These are phyloP conservation scores for Xylaria sp. DNA, from an alignment of 2,329 filamentous ascomycete genomes.

Conservation along the genomic window DNA sequence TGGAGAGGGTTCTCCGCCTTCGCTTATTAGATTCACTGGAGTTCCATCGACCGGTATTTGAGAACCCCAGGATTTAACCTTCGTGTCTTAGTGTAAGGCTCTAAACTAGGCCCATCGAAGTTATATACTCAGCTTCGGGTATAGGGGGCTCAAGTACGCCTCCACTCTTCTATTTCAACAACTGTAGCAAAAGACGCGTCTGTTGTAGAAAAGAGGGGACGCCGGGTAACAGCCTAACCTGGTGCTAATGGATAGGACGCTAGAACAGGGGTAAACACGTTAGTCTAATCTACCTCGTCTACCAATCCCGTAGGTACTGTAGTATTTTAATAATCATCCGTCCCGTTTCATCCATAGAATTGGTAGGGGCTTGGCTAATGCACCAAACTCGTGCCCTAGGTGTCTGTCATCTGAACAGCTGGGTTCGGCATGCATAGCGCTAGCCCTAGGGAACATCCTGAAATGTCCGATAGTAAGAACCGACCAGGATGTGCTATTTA, in stretches of 20 bases:
- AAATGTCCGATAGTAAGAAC: constrained; percentile 18
- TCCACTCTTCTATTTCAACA: background rate
- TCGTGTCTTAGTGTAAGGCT: background rate
- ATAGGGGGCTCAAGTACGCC: background rate
- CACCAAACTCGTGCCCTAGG: background rate
- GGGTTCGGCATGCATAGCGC: background rate
- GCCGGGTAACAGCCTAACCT: background rate
- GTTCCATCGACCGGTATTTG: background rate
- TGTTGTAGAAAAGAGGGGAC: background rate
- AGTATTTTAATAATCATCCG: constrained; percentile 15
- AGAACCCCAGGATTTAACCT: background rate
- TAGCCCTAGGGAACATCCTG: constrained; percentile 13
- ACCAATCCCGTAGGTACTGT: background rate
- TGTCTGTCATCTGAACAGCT: constrained; percentile 7
- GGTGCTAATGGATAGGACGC: background rate
- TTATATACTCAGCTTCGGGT: background rate
- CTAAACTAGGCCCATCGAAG: background rate
- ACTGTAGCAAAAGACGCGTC: background rate
- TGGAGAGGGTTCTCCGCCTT: constrained; percentile 14
- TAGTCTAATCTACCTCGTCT: background rate
- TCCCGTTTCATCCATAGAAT: constrained; percentile 22
- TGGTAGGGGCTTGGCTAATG: constrained; percentile 18
- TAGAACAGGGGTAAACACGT: background rate
- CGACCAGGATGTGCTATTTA: constrained; percentile 18
- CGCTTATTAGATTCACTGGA: background rate